Evolutionary conservation across 2,329 filamentous ascomycete genomes (phyloP).

Genomic region (Fusarium camptoceras): DNA sequence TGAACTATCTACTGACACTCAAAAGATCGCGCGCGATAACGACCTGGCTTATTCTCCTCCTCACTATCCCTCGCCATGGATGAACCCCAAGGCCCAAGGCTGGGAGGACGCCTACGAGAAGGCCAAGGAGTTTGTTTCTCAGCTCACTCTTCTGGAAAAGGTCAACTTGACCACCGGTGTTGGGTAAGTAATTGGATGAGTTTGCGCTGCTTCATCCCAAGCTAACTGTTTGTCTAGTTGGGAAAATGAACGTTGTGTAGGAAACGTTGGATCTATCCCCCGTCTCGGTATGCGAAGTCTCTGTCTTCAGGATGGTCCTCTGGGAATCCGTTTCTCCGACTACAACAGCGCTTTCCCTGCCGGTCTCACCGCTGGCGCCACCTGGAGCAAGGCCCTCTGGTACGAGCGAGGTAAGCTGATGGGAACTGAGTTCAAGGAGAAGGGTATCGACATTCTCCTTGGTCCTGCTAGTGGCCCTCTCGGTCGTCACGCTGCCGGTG

Average conservation of each 20-base stretch:
- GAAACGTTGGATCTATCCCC: slow-evolving; percentile 77
- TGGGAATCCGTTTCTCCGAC: slow-evolving; percentile 82
- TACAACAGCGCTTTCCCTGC: slow-evolving; percentile 85
- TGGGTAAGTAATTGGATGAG: slow-evolving; percentile 66
- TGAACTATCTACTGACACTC: slow-evolving; percentile 40
- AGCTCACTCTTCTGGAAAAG: slow-evolving; percentile 87
- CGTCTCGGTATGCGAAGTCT: slow-evolving; percentile 76
- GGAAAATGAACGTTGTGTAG: slow-evolving; percentile 77
- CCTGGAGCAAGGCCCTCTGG: slow-evolving; percentile 80
- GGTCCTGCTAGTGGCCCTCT: slow-evolving; percentile 61
- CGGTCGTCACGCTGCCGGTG: slow-evolving; percentile 59
- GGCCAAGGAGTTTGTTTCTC: slow-evolving; percentile 82
- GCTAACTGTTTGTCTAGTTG: slow-evolving; percentile 46
- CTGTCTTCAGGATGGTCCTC: slow-evolving; percentile 88
- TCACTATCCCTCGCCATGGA: slow-evolving; percentile 89
- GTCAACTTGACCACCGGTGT: slow-evolving; percentile 94
- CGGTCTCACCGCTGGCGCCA: slow-evolving; percentile 83
- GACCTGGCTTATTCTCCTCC: slow-evolving; percentile 62
- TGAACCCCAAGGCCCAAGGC: slow-evolving; percentile 74
- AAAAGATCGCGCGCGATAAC: slow-evolving; percentile 35
- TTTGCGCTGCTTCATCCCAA: not conserved
- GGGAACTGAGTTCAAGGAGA: slow-evolving; percentile 74
- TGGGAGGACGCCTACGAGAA: slow-evolving; percentile 83
- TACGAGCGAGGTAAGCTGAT: slow-evolving; percentile 60
- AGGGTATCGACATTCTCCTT: slow-evolving; percentile 81